Evolutionary conservation across 306 rosid genomes (phyloP).

Genomic region (Quercus ilex): DNA sequence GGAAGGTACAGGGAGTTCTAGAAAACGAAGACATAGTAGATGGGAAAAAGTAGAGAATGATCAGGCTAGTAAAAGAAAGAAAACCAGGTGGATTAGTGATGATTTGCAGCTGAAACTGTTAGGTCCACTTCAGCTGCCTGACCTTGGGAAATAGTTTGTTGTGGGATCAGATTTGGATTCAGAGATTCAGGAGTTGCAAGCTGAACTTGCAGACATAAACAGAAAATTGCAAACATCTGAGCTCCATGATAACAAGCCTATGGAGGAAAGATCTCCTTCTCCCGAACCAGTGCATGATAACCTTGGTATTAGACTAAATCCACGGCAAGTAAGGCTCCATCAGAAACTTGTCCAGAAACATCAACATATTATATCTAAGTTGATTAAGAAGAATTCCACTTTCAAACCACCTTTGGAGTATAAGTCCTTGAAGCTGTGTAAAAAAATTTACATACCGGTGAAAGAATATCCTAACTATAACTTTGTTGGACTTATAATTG

Average conservation of each 20-base stretch:
- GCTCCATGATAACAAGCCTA: constrained; percentile 1
- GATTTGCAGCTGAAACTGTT: constrained; percentile 13
- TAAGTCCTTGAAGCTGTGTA: constrained; percentile 51
- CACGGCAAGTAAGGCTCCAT: neutral
- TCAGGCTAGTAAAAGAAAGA: constrained; percentile 12
- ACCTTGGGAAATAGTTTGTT: neutral
- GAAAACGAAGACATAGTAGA: constrained; percentile 19
- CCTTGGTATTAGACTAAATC: too few relatives aligned
- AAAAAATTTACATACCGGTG: constrained; percentile 63
- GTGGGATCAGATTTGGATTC: constrained; percentile 6
- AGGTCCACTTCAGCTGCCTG: constrained; percentile 25
- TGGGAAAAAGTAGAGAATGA: constrained; percentile 14
- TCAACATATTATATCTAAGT: constrained; percentile 55
- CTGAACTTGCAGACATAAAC: constrained; percentile 21
- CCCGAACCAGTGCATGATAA: too few relatives aligned
- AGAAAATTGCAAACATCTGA: neutral
- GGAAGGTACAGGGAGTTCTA: constrained; percentile 5
- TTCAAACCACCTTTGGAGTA: constrained; percentile 56
- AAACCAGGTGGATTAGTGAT: constrained; percentile 21
- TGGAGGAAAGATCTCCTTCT: neutral
- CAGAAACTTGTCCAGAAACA: constrained; percentile 1
- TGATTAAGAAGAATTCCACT: constrained; percentile 50
- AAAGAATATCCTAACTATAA: constrained; percentile 64
- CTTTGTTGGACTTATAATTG: constrained; percentile 62
- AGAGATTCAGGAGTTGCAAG: constrained; percentile 13